Conservation (phyloP, 371 early-diverging fungal species). For the Blastocladiella emersonii region DNA sequence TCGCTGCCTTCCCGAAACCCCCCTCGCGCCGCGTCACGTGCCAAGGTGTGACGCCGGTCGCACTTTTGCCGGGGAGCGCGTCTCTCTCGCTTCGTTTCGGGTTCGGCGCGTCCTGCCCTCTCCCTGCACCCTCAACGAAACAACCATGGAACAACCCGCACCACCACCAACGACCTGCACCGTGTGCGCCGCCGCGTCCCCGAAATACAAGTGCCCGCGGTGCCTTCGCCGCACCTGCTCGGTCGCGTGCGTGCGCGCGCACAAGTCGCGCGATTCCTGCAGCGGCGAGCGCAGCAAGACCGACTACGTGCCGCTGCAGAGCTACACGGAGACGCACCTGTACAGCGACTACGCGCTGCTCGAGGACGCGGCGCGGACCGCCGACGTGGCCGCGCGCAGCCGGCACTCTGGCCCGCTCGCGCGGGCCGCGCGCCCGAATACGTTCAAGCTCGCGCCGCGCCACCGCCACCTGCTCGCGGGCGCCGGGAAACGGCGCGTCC, state of each 20-base stretch:
- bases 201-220: constrained; percentile 1
- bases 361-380: neutral
- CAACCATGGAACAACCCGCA: no score
- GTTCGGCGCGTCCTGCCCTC: no score
- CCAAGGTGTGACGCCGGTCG: no score
- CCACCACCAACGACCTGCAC: no score
- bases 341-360: neutral
- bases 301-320: neutral
- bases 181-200: neutral
- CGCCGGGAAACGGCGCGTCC: neutral
- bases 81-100: no score
- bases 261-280: neutral
- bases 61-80: no score
- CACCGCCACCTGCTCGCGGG: neutral
- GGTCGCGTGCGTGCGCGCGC: neutral
- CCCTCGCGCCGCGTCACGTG: no score
- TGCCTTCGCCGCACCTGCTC: neutral
- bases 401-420: neutral
- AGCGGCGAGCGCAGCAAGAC: neutral
- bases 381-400: neutral
- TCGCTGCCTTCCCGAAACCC: no score
- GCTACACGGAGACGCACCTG: neutral
- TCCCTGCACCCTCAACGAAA: no score
- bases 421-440: neutral
- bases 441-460: neutral